These are phyloP conservation scores for Ascomycota sp. DNA, from an alignment of 2,329 filamentous ascomycete genomes.

Conservation along the genomic window DNA sequence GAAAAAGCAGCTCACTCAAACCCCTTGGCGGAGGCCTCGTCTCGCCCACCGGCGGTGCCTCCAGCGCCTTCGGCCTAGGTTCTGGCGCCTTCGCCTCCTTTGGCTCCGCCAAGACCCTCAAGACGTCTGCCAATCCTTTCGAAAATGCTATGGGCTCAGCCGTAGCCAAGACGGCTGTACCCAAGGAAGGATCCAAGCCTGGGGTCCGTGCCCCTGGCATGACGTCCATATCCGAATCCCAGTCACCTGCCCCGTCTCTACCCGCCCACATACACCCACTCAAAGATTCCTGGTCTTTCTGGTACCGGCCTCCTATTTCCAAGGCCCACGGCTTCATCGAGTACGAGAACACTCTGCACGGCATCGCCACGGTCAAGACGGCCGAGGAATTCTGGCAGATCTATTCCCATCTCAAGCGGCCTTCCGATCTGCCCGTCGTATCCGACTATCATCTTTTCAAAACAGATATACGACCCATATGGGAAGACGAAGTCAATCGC, in stretches of 20 bases:
- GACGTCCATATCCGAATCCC: constrained; percentile 25
- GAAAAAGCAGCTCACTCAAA: constrained; percentile 59
- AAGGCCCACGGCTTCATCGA: constrained; percentile 77
- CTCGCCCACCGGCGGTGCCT: constrained; percentile 37
- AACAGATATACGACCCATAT: constrained; percentile 86
- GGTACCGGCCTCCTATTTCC: constrained; percentile 89
- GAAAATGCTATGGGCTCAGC: constrained; percentile 44
- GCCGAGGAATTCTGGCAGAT: constrained; percentile 84
- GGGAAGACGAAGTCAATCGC: constrained; percentile 96
- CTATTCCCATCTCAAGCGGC: constrained; percentile 75
- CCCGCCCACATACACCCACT: constrained; percentile 32
- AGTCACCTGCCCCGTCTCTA: constrained; percentile 13
- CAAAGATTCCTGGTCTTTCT: constrained; percentile 84
- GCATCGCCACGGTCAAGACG: constrained; percentile 62
- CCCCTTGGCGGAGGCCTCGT: constrained; percentile 39
- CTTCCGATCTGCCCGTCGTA: constrained; percentile 71
- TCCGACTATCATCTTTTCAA: constrained; percentile 98
- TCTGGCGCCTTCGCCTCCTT: constrained; percentile 87
- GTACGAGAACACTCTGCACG: constrained; percentile 90
- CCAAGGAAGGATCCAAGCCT: constrained; percentile 13
- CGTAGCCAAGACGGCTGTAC: constrained; percentile 10
- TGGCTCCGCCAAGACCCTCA: constrained; percentile 70
- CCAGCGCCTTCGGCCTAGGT: constrained; percentile 80
- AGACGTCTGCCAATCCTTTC: constrained; percentile 62
- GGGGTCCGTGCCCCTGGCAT: constrained; percentile 14